Percentiles rank a stretch among this genome's conserved stretches.
phyloP scores from a whole-genome alignment of 2,329 filamentous ascomycete genomes.

The Trichoderma endophyticum region DNA sequence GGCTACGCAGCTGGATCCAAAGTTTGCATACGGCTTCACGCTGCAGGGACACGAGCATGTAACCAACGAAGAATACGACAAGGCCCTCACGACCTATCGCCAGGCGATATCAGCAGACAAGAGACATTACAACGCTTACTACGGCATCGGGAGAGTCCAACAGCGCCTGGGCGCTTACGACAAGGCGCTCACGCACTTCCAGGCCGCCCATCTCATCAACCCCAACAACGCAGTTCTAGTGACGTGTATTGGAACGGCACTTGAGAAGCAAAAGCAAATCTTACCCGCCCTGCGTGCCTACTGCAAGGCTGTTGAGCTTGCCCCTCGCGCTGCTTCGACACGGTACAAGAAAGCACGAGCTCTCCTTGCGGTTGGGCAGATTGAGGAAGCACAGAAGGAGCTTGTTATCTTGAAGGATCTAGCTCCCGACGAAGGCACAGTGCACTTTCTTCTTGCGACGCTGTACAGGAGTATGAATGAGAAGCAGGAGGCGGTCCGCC shows the following conservation, averaged over 20 bases:
- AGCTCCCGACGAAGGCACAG: constrained; percentile 90
- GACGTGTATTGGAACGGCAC: constrained; percentile 84
- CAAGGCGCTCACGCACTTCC: constrained; percentile 87
- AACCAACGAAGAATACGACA: constrained; percentile 94
- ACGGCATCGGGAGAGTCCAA: constrained; percentile 79
- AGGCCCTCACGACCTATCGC: constrained; percentile 83
- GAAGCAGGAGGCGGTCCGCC: constrained; percentile 77
- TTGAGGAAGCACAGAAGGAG: constrained; percentile 73
- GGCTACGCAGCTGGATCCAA: constrained; percentile 83
- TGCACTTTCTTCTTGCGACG: constrained; percentile 90
- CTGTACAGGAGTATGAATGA: constrained; percentile 71
- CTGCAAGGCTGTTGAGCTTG: constrained; percentile 74
- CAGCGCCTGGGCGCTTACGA: constrained; percentile 89
- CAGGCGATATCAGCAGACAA: constrained; percentile 80
- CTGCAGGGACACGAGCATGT: constrained; percentile 95
- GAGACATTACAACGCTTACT: constrained; percentile 98
- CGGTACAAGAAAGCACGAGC: constrained; percentile 91
- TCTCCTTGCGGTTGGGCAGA: constrained; percentile 69
- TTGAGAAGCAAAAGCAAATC: constrained; percentile 84
- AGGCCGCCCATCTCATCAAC: constrained; percentile 83
- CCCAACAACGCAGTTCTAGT: constrained; percentile 90
- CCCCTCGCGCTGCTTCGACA: constrained; percentile 76
- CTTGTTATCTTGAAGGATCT: constrained; percentile 85
- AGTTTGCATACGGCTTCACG: constrained; percentile 93
- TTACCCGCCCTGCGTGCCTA: constrained; percentile 78